Evolutionary conservation across 306 rosid genomes (phyloP), one percentile per base, ranked within the genome.

Genomic region (Quillaja saponaria): DNA sequence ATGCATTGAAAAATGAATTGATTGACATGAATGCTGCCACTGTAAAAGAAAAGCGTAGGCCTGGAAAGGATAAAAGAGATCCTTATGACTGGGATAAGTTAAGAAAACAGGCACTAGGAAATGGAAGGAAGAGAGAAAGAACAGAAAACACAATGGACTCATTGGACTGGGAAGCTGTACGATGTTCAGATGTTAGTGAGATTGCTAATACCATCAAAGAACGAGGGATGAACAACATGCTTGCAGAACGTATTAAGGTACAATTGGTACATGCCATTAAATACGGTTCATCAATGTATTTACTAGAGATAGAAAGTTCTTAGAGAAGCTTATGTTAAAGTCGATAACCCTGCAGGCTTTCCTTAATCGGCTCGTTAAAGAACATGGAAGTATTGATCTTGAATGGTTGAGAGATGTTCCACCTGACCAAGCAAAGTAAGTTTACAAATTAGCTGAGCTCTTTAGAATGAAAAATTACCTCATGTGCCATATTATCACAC

Each of bases 351-450:
- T 72, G 81, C 90, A 94, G 99, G 77, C 75, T 71, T 94, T 94
- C 74, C 83, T 94, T 50, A 80, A 94, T 74, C 90, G 96, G 34
- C 69, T 94, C 77, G 87, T 87, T 56, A 81, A 75, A 69, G 97
- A 94, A 48, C 97, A 94, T 21, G 96, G 95, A 64, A 78, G 84
- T 64, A 69, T 76, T 72, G 84, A 90, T 72, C 96, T 94, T 25
- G 99, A 94, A 81, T 94, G 99, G 99, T 69, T 94, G 49, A 83
- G 99, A 67, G 95, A 90, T n/a, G 97, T 90, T 77, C 87, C 95
- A 58, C 97, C 99, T 44, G 99, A 94, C 78, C 80, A 83, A 77
- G 95, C 90, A 68, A 94, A 94, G 99, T 94, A 87, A 76, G 96
- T 75, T 60, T 21, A 35, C 6, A 48, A 63, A 62, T 49, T 48